These are phyloP conservation scores for Fusarium xyrophilum DNA, from an alignment of 2,329 filamentous ascomycete genomes.

Conservation along the genomic window DNA sequence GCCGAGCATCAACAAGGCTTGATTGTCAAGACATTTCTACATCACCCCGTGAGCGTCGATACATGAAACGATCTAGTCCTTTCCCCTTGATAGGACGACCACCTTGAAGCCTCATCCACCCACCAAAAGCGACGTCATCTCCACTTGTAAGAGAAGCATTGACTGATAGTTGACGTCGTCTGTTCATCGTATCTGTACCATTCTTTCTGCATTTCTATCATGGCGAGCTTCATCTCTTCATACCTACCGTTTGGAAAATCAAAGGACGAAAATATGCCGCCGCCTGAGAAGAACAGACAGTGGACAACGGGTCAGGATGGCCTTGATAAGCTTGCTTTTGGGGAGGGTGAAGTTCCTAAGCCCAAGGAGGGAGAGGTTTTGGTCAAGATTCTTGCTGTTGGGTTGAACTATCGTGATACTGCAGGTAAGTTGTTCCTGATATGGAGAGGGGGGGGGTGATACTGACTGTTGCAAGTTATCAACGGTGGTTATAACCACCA, in stretches of 20 bases:
- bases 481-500: constrained; percentile 74
- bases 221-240: constrained; percentile 36
- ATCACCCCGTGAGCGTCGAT: neutral
- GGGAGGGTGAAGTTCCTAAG: constrained; percentile 53
- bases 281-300: constrained; percentile 50
- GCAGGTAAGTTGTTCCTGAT: constrained; percentile 48
- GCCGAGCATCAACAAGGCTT: neutral
- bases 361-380: constrained; percentile 60
- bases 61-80: constrained; percentile 25
- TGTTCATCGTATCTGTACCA: neutral
- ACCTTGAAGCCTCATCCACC: constrained; percentile 17
- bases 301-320: constrained; percentile 65
- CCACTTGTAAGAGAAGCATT: constrained; percentile 27
- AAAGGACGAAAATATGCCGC: constrained; percentile 10
- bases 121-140: constrained; percentile 30
- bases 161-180: constrained; percentile 16
- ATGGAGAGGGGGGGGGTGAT: rapidly evolving
- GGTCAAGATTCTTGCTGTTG: constrained; percentile 55
- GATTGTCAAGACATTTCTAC: constrained; percentile 26
- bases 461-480: constrained; percentile 54
- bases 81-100: constrained; percentile 23
- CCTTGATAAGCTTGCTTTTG: constrained; percentile 58
- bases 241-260: constrained; percentile 31
- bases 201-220: neutral
- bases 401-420: constrained; percentile 59